Conservation (phyloP, 2,329 filamentous ascomycete species). For the Endoconidiophora laricicola region DNA sequence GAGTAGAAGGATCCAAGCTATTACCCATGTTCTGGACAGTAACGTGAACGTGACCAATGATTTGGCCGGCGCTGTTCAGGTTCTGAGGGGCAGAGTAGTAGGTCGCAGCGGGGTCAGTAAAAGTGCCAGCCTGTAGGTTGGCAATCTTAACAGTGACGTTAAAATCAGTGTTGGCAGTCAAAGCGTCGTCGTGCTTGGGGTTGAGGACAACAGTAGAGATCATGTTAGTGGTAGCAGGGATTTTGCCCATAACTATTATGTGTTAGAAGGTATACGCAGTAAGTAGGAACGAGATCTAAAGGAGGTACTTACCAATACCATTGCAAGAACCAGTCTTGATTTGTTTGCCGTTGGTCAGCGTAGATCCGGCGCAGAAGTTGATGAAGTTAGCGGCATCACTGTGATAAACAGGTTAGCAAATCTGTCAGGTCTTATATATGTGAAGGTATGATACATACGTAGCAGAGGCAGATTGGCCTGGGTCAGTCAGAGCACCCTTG, state of each 20-base stretch:
- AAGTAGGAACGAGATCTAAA: background rate
- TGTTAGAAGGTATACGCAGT: background rate
- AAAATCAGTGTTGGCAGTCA: constrained; percentile 33
- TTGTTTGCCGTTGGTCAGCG: constrained; percentile 44
- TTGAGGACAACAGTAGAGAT: constrained; percentile 37
- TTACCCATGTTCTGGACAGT: constrained; percentile 39
- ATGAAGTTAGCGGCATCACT: constrained; percentile 45
- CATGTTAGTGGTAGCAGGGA: constrained; percentile 38
- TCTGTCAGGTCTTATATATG: background rate
- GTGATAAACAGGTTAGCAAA: constrained; percentile 14
- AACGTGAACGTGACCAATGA: constrained; percentile 44
- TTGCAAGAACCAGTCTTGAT: constrained; percentile 44
- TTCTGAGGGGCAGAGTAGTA: constrained; percentile 46
- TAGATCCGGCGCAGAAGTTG: constrained; percentile 41
- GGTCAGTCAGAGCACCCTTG: constrained; percentile 29
- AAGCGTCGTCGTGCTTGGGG: constrained; percentile 33
- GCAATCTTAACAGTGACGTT: constrained; percentile 33
- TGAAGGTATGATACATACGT: constrained; percentile 27
- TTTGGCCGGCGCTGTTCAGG: constrained; percentile 28
- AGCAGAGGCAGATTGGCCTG: constrained; percentile 33
- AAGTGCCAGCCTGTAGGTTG: constrained; percentile 40
- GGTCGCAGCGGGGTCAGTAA: constrained; percentile 42
- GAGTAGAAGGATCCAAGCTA: constrained; percentile 31
- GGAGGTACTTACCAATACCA: constrained; percentile 34
- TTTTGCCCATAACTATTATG: constrained; percentile 38